Evolutionary conservation across 441 rosid genomes (phyloP).

Genomic region (Mallotus repandus): DNA sequence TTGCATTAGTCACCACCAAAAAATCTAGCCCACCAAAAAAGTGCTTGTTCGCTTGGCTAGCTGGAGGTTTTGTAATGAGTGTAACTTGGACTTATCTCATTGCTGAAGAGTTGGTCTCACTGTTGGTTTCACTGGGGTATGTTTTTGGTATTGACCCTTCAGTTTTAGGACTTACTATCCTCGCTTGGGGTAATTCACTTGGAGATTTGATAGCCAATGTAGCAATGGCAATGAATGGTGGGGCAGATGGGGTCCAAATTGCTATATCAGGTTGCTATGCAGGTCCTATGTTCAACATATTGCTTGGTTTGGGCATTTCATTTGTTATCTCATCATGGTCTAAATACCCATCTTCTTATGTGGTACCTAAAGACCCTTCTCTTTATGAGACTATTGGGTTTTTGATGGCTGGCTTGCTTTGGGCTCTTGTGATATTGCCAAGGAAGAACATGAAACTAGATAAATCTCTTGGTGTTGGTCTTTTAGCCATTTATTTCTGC

Average conservation of each 20-base stretch:
- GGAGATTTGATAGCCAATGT: conserved; percentile 85
- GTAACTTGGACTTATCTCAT: conserved; percentile 82
- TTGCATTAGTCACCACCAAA: conserved; percentile 59
- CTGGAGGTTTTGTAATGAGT: conserved; percentile 80
- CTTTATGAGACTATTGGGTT: conserved; percentile 68
- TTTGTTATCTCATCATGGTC: conserved; percentile 64
- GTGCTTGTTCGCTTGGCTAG: conserved; percentile 63
- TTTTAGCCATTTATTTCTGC: conserved; percentile 64
- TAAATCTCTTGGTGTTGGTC: conserved; percentile 60
- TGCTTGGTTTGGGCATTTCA: conserved; percentile 70
- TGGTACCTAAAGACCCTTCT: conserved; percentile 56
- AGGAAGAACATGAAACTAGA: conserved; percentile 68
- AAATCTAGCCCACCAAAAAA: conserved; percentile 57
- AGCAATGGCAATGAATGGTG: conserved; percentile 76
- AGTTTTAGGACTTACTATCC: conserved; percentile 75
- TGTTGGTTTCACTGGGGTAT: conserved; percentile 61
- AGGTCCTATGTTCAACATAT: conserved; percentile 80
- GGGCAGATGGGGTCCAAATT: conserved; percentile 68
- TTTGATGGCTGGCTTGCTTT: conserved; percentile 62
- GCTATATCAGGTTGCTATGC: conserved; percentile 92
- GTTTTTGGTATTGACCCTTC: conserved; percentile 79
- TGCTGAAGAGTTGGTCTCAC: conserved; percentile 73
- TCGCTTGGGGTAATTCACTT: conserved; percentile 91
- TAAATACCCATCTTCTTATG: conserved; percentile 46
- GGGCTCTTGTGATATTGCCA: conserved; percentile 78